A percentile compares a stretch with the other conserved stretches of the same genome.
These are phyloP conservation scores for Akebia trifoliata DNA, from an alignment of 164 flowering plant genomes.

Conservation along the genomic window DNA sequence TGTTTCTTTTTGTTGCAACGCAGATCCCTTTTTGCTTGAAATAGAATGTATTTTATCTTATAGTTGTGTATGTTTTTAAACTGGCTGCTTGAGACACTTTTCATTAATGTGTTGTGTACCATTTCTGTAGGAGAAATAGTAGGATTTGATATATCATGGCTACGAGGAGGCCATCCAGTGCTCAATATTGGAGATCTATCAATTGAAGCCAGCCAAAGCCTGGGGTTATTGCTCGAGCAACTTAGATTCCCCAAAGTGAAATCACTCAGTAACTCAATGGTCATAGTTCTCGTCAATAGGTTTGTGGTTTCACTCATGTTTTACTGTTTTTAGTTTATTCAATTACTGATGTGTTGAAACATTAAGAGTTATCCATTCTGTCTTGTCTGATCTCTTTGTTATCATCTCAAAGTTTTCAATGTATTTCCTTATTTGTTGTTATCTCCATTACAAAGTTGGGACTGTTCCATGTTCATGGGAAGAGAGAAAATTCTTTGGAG, in stretches of 20 bases:
- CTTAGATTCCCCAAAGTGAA: conserved; percentile 72
- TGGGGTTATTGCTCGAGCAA: conserved; percentile 81
- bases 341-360: no score
- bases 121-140: conserved; percentile 35
- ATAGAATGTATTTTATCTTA: not conserved
- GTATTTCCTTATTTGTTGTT: no score
- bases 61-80: not conserved
- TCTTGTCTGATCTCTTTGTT: not conserved
- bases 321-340: not conserved
- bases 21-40: not conserved
- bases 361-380: not conserved
- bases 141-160: conserved; percentile 78
- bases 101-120: not conserved
- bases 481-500: no score
- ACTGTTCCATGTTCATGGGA: no score
- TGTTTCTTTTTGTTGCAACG: not conserved
- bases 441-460: no score
- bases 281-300: conserved; percentile 81
- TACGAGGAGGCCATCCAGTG: conserved; percentile 86
- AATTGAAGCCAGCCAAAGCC: conserved; percentile 77
- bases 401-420: no score
- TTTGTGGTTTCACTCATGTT: conserved; percentile 19
- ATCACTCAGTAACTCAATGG: conserved; percentile 52
- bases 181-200: conserved; percentile 78
- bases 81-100: not conserved